phyloP scores from a whole-genome alignment of 192 early-diverging fungal genomes.

The Coemansia sp. region DNA sequence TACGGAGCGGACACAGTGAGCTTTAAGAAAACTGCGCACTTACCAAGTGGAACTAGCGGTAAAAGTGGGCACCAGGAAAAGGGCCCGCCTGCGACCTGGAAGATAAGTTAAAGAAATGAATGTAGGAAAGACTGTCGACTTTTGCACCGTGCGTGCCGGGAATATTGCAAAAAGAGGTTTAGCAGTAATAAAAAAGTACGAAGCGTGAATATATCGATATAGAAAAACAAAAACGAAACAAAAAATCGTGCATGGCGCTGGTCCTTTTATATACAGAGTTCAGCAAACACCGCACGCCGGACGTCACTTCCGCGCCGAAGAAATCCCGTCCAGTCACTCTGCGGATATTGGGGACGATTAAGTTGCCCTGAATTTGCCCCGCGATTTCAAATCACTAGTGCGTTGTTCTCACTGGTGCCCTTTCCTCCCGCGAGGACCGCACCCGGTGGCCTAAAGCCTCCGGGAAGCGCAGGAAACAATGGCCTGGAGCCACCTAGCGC shows the following conservation, averaged over 20 bases:
- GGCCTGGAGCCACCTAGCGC: background rate
- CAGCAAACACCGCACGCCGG: background rate
- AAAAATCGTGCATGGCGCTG: background rate
- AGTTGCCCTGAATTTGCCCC: background rate
- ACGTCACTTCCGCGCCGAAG: background rate
- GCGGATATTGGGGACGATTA: background rate
- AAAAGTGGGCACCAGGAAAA: background rate
- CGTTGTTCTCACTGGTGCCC: no score
- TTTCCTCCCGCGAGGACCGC: no score
- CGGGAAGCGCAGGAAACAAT: no score
- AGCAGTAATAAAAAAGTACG: background rate
- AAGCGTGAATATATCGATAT: background rate
- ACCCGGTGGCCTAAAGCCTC: no score
- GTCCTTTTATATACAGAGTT: background rate
- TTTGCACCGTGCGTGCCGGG: background rate
- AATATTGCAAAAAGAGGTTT: background rate
- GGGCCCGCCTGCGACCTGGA: background rate
- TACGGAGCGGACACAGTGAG: no score
- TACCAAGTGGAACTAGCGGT: background rate
- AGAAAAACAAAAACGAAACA: background rate
- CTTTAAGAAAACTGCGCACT: background rate
- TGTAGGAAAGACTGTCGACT: background rate
- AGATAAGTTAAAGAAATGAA: background rate
- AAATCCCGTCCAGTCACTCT: background rate
- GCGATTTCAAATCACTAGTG: background rate